Evolutionary conservation across 202 grass and related monocot genomes (phyloP).

Genomic region (Setaria italica): DNA sequence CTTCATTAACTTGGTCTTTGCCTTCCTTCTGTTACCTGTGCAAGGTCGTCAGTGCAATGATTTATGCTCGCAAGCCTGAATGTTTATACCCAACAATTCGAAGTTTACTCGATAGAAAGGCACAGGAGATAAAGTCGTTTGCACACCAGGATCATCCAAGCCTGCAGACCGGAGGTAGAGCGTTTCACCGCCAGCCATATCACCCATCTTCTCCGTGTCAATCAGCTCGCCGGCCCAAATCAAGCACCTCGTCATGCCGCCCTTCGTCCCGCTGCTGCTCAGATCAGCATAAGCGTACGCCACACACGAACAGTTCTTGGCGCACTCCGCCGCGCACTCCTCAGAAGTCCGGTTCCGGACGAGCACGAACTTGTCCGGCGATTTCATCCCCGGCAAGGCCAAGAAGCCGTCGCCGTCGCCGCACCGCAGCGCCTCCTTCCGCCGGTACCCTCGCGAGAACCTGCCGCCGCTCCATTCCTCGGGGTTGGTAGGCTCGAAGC

Average conservation of each 20-base stretch:
- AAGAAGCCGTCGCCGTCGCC: slow-evolving; percentile 37
- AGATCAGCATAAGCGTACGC: slow-evolving; percentile 13
- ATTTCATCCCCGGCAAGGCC: slow-evolving; percentile 39
- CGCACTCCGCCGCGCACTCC: slow-evolving; percentile 17
- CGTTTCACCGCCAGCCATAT: neutral
- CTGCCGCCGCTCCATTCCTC: neutral
- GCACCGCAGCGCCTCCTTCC: slow-evolving; percentile 33
- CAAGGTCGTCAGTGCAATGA: neutral
- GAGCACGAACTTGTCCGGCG: slow-evolving; percentile 56
- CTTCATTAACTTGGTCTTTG: neutral
- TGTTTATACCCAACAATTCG: neutral
- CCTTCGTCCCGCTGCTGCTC: neutral
- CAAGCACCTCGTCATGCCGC: neutral
- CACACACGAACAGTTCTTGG: slow-evolving; percentile 6
- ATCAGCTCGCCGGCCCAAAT: slow-evolving; percentile 15
- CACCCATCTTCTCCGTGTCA: slow-evolving; percentile 4
- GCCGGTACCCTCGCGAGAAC: slow-evolving; percentile 52
- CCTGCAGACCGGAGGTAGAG: neutral
- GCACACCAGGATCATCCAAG: neutral
- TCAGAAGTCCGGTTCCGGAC: neutral
- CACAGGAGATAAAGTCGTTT: neutral
- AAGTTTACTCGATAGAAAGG: neutral
- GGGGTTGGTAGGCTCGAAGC: slow-evolving; percentile 29
- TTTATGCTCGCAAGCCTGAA: neutral
- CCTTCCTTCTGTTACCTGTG: neutral